These are phyloP conservation scores for Albizia julibrissin DNA, from an alignment of 306 rosid species.

Conservation along the genomic window DNA sequence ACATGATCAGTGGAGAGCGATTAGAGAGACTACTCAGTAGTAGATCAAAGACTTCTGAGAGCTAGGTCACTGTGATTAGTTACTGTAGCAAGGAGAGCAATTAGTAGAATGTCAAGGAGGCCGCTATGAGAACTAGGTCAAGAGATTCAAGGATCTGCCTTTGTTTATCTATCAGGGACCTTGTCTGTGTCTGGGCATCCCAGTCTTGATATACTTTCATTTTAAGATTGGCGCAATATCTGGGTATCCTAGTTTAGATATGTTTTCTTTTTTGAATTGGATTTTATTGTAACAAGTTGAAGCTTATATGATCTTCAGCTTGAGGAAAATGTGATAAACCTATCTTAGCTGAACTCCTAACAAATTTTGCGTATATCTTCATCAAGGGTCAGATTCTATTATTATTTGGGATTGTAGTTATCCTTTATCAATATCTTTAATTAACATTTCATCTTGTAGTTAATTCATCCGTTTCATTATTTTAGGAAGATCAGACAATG, in stretches of 20 bases:
- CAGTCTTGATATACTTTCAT: background rate
- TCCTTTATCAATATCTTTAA: background rate
- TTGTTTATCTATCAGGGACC: background rate
- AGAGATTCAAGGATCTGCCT: background rate
- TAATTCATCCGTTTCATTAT: background rate
- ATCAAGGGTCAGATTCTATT: background rate
- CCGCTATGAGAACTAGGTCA: background rate
- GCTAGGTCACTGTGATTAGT: background rate
- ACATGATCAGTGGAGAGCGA: background rate
- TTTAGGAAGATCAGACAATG: background rate
- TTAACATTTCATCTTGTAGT: background rate
- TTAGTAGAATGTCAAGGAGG: background rate
- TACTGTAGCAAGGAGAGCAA: background rate
- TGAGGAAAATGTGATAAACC: background rate
- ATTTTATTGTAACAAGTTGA: background rate
- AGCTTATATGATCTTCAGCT: background rate
- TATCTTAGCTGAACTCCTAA: background rate
- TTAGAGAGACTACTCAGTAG: background rate
- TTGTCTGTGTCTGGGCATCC: background rate
- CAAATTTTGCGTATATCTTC: background rate
- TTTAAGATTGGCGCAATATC: background rate
- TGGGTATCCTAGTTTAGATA: background rate
- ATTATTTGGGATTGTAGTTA: background rate
- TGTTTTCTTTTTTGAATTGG: background rate
- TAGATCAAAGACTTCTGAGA: background rate